Evolutionary conservation across 1,284 basidiomycete species (phyloP).

Genomic region (Cryptococcus maquisensis): DNA sequence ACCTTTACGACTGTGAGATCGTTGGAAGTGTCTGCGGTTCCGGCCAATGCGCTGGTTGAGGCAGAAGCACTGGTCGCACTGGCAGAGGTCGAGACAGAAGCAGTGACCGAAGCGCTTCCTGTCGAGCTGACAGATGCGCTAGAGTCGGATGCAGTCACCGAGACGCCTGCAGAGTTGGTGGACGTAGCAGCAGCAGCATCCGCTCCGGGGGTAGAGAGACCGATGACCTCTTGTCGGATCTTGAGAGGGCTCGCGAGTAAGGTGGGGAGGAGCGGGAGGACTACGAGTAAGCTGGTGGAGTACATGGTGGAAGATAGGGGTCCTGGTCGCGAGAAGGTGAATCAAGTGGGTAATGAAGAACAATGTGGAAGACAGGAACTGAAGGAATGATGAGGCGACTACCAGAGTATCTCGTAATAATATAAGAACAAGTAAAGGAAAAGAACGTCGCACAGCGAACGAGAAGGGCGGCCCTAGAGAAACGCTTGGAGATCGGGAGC

Average conservation of each 20-base stretch:
- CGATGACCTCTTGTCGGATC: slow-evolving; percentile 1
- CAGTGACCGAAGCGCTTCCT: neutral
- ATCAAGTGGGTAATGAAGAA: no score
- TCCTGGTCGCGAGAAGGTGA: no score
- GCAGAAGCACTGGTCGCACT: neutral
- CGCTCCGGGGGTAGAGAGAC: neutral
- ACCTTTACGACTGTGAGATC: slow-evolving; percentile 13
- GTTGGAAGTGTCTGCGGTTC: neutral
- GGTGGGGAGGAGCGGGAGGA: neutral
- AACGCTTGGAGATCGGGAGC: no score
- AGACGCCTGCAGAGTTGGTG: neutral
- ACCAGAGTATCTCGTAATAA: no score
- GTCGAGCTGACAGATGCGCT: neutral
- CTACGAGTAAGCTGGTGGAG: neutral
- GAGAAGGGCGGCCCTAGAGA: no score
- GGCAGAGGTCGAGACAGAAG: neutral
- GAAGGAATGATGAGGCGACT: no score
- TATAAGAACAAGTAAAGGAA: no score
- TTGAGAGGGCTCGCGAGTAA: slow-evolving; percentile 1
- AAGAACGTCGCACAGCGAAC: no score
- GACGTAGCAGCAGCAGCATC: neutral
- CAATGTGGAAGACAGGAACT: no score
- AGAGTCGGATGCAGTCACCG: no score
- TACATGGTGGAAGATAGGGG: no score
- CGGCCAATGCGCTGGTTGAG: neutral